Conservation (phyloP, 345 rosid genomes). For the Erodium maritimum region DNA sequence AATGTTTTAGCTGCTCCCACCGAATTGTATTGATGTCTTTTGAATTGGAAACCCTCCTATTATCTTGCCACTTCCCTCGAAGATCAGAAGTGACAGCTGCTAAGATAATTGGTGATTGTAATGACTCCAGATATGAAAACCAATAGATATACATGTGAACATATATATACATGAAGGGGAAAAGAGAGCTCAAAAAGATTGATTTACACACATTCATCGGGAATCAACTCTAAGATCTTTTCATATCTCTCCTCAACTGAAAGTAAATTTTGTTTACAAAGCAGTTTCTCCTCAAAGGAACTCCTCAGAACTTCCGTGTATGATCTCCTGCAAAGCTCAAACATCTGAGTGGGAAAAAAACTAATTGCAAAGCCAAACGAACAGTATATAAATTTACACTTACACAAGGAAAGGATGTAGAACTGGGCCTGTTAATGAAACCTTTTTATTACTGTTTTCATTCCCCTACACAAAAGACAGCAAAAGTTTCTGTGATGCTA, state of each 20-base stretch:
- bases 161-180: neutral
- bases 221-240: slow-evolving; percentile 77
- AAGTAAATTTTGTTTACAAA: slow-evolving; percentile 47
- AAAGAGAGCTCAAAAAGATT: neutral
- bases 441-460: slow-evolving; percentile 67
- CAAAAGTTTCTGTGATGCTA: neutral
- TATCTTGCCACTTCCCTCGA: slow-evolving; percentile 72
- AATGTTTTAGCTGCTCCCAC: slow-evolving; percentile 70
- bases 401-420: slow-evolving; percentile 93
- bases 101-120: slow-evolving; percentile 13
- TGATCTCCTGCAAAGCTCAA: slow-evolving; percentile 55
- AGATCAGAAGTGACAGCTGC: slow-evolving; percentile 73
- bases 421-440: slow-evolving; percentile 48
- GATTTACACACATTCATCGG: slow-evolving; percentile 48
- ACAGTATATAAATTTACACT: slow-evolving; percentile 16
- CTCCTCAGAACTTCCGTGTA: slow-evolving; percentile 59
- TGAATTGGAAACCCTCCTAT: slow-evolving; percentile 36
- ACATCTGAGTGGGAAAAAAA: slow-evolving; percentile 7
- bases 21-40: slow-evolving; percentile 54
- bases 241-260: slow-evolving; percentile 70
- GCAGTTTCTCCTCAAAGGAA: slow-evolving; percentile 64
- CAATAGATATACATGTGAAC: neutral
- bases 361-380: neutral
- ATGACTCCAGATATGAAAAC: neutral
- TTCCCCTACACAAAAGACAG: slow-evolving; percentile 37